phyloP scores from a whole-genome alignment of 2,329 filamentous ascomycete species.

The Cercospora berteroae region DNA sequence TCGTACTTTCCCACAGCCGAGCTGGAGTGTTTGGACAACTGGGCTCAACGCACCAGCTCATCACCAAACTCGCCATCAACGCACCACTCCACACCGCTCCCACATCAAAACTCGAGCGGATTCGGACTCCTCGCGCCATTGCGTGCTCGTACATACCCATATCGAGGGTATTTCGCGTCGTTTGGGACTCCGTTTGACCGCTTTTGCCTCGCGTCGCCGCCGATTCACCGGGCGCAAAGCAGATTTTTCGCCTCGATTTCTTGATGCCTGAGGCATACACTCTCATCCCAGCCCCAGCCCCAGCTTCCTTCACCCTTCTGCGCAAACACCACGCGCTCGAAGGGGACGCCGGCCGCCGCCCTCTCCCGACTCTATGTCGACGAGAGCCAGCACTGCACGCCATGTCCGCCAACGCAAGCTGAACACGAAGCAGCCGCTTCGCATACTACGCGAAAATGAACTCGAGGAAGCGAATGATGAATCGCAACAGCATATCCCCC shows the following conservation, averaged over 20 bases:
- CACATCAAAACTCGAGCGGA: constrained; percentile 1
- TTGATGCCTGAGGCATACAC: constrained; percentile 6
- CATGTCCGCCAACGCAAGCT: constrained; percentile 79
- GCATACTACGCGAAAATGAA: constrained; percentile 84
- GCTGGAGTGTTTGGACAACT: constrained; percentile 9
- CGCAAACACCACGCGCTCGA: constrained; percentile 3
- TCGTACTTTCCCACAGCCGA: constrained; percentile 1
- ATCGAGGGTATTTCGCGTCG: constrained; percentile 11
- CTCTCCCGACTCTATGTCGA: constrained; percentile 26
- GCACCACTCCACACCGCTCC: constrained; percentile 8
- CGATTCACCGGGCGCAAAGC: constrained; percentile 11
- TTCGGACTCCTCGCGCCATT: constrained; percentile 2
- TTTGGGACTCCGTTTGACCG: constrained; percentile 10
- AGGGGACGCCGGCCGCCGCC: constrained; percentile 7
- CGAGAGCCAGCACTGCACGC: constrained; percentile 39
- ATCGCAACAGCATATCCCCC: constrained; percentile 74
- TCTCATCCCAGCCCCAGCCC: neutral
- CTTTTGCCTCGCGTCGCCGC: constrained; percentile 12
- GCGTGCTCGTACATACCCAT: constrained; percentile 22
- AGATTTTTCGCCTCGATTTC: constrained; percentile 2
- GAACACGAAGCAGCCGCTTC: constrained; percentile 82
- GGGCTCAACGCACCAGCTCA: constrained; percentile 9
- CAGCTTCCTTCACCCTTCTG: constrained; percentile 3
- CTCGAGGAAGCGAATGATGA: constrained; percentile 79
- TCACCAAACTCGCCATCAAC: constrained; percentile 19